Percentiles rank a stretch among this genome's conserved stretches.
Conservation (phyloP, 257 asterid genomes). For the Gardenia jasminoides region DNA sequence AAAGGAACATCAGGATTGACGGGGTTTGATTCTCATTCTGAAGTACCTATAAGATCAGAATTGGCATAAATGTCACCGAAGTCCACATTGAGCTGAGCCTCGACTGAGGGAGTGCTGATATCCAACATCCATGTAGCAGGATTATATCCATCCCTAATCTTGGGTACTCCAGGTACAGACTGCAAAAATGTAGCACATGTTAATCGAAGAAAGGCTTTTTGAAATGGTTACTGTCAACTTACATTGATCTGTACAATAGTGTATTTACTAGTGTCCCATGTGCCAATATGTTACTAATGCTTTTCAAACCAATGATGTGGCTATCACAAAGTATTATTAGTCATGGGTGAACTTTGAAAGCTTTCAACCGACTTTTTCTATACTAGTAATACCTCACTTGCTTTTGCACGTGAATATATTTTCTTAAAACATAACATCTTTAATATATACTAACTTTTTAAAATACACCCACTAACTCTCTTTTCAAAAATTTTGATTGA, state of each 20-base stretch:
- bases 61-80: slow-evolving; percentile 64
- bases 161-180: slow-evolving; percentile 76
- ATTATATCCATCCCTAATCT: slow-evolving; percentile 66
- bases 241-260: neutral
- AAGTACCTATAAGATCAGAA: slow-evolving; percentile 68
- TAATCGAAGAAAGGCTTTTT: neutral
- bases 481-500: no score
- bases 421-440: no score
- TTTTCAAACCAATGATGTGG: neutral
- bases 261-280: neutral
- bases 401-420: no score
- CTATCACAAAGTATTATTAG: neutral
- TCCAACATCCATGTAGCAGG: slow-evolving; percentile 98
- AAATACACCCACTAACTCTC: no score
- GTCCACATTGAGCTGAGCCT: slow-evolving; percentile 66
- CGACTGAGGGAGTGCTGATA: slow-evolving; percentile 59
- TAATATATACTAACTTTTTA: no score
- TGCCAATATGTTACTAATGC: neutral
- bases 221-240: neutral
- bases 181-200: slow-evolving; percentile 19
- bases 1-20: neutral
- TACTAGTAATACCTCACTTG: no score
- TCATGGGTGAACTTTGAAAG: neutral
- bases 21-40: neutral
- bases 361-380: no score